Conservation (phyloP, 108 stramenopile genomes). For the Conticribra weissflogii region DNA sequence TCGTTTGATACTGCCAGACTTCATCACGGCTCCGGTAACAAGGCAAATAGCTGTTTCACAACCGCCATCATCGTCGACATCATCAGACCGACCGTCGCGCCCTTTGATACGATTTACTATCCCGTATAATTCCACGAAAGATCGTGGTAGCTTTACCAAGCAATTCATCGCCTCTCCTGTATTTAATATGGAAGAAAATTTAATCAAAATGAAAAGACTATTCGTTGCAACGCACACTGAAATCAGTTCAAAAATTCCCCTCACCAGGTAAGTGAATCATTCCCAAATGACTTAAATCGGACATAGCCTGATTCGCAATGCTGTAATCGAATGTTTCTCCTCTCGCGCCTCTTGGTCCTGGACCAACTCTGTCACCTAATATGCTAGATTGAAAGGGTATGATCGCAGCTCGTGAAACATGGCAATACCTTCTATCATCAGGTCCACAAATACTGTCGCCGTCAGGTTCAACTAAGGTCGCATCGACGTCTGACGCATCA, state of each 20-base stretch:
- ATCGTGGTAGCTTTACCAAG: slow-evolving; percentile 81
- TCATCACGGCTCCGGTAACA: slow-evolving; percentile 86
- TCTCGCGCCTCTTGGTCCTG: slow-evolving; percentile 60
- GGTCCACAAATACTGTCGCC: slow-evolving; percentile 36
- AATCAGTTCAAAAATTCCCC: not conserved
- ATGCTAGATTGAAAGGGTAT: slow-evolving; percentile 83
- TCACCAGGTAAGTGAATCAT: slow-evolving; percentile 66
- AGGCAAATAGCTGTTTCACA: slow-evolving; percentile 90
- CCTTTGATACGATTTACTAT: slow-evolving; percentile 85
- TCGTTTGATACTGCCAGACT: slow-evolving; percentile 70
- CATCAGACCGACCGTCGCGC: slow-evolving; percentile 60
- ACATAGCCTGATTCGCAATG: slow-evolving; percentile 70
- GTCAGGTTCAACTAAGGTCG: slow-evolving; percentile 35
- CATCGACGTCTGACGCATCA: slow-evolving; percentile 48
- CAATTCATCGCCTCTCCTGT: slow-evolving; percentile 49
- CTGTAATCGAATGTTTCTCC: slow-evolving; percentile 66
- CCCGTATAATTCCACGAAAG: slow-evolving; percentile 88
- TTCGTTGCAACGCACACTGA: too few relatives aligned
- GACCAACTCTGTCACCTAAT: slow-evolving; percentile 67
- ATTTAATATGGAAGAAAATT: not conserved
- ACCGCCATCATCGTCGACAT: slow-evolving; percentile 67
- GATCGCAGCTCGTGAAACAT: slow-evolving; percentile 76
- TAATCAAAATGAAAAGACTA: too few relatives aligned
- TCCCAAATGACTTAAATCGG: slow-evolving; percentile 85
- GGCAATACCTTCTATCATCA: slow-evolving; percentile 57